Base-by-base conservation (phyloP, 768 basidiomycete species). In the Rubroboletus satanas region DNA sequence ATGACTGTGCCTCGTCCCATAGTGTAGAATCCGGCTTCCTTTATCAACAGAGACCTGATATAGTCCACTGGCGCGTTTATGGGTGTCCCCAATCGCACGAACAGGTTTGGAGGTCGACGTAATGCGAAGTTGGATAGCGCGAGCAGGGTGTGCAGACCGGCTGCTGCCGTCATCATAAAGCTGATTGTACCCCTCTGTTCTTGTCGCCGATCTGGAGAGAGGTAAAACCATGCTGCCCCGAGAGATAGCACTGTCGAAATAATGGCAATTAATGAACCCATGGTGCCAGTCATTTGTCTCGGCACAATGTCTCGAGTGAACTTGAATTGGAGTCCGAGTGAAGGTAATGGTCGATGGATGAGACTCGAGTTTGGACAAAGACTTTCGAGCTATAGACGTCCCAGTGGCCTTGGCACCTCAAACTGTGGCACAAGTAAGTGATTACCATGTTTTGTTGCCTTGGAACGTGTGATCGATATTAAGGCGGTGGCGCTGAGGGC, bases 101-200 rank as follows among this genome's bases (percentile, higher is more conserved):
- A 90, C 32, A 90, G 64, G 62, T 89, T 89, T 44, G 77, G 76
- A 9, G 87, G 84, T 47, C 76, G 77, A 48, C n/a, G 36, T 0
- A 58, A 47, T 7, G 43, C 54, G 29, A 68, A 18, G 49, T 51
- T 52, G 36, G 44, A 63, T 4, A 69, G 49, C 15, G 55, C 23
- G 37, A 65, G 43, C 9, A 65, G 35, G 26, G 59, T 51, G 31
- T 68, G 63, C 45, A 63, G 52, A 44, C 54, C 47, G 0, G 55
- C 51, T 31, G 49, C 52, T 35, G 56, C 44, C n/a, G 43, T 52
- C 57, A 61, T 56, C 9, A 60, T 14, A 10, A 56, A 37, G 43
- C 5, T 45, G 15, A 51, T 12, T 4, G 18, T 35, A 28, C 46
- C 18, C 18, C 29, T 36, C 23, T 45, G 42, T 43, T 35, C 56